Percentiles rank a stretch among this genome's conserved stretches.
Evolutionary conservation across 495 filamentous ascomycete species (phyloP).

Genomic region (Geopyxis carbonaria): DNA sequence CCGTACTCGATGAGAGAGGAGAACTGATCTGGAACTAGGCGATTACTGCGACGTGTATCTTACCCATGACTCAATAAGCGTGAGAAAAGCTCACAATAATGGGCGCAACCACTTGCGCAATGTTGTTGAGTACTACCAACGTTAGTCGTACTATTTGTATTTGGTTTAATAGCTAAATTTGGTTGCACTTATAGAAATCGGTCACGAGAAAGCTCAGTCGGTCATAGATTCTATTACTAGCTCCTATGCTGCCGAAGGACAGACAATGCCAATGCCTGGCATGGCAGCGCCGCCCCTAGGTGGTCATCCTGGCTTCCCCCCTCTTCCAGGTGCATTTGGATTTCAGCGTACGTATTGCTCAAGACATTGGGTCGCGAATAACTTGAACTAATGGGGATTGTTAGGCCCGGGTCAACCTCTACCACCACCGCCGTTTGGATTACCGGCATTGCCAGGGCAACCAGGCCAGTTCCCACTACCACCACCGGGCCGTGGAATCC

Average conservation of each 20-base stretch:
- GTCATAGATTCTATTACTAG: constrained; percentile 95
- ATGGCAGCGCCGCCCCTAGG: constrained; percentile 26
- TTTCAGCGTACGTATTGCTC: constrained; percentile 37
- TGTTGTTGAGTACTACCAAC: constrained; percentile 96
- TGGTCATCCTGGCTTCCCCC: constrained; percentile 24
- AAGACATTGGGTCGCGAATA: neutral
- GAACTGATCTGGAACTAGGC: too few relatives aligned
- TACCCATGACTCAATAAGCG: constrained; percentile 98
- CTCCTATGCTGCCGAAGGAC: constrained; percentile 85
- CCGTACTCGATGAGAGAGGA: too few relatives aligned
- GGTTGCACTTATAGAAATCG: constrained; percentile 50
- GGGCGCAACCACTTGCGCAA: constrained; percentile 94
- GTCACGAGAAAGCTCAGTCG: constrained; percentile 92
- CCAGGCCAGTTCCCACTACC: constrained; percentile 17
- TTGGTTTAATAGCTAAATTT: neutral
- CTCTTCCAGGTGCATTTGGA: constrained; percentile 35
- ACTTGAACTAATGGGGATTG: constrained; percentile 26
- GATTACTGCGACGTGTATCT: constrained; percentile 99
- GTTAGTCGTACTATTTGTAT: constrained; percentile 33
- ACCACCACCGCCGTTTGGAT: constrained; percentile 39
- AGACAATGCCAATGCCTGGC: constrained; percentile 37
- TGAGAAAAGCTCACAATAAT: constrained; percentile 94
- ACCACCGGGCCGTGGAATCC: constrained; percentile 36
- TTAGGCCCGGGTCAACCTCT: constrained; percentile 36
- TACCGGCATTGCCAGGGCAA: constrained; percentile 25